A percentile compares a stretch with the other conserved stretches of the same genome.
These are phyloP conservation scores for Fusarium dlaminii DNA, from an alignment of 2,329 filamentous ascomycete genomes.

Conservation along the genomic window DNA sequence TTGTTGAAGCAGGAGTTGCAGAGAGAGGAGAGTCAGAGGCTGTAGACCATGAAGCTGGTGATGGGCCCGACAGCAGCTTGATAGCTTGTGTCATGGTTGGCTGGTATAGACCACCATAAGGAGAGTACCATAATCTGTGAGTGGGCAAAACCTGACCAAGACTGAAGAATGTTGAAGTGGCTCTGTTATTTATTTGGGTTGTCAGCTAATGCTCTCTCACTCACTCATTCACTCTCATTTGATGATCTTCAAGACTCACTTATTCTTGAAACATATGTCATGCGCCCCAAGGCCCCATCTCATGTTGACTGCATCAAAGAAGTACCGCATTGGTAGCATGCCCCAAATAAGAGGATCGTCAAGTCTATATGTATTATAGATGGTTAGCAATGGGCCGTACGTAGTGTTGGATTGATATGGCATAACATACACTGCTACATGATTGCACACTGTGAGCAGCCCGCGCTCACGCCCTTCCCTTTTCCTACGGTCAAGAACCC, in stretches of 20 bases:
- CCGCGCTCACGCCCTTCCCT: constrained; percentile 75
- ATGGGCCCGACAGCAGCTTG: constrained; percentile 74
- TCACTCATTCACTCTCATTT: background rate
- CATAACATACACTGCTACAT: constrained; percentile 54
- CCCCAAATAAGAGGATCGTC: constrained; percentile 98
- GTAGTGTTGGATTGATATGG: background rate
- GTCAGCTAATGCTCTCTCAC: background rate
- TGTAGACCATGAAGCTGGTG: constrained; percentile 34
- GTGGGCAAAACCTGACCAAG: constrained; percentile 91
- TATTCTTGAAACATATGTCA: constrained; percentile 93
- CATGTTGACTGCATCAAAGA: constrained; percentile 76
- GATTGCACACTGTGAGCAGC: constrained; percentile 75
- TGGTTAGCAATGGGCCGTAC: constrained; percentile 2
- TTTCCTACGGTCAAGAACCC: constrained; percentile 77
- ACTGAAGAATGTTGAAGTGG: constrained; percentile 81
- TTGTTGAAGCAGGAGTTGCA: background rate
- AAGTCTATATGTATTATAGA: constrained; percentile 65
- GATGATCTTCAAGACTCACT: constrained; percentile 58
- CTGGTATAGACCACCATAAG: constrained; percentile 86
- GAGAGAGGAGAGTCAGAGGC: constrained; percentile 19
- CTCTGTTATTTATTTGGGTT: constrained; percentile 54
- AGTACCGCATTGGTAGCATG: constrained; percentile 78
- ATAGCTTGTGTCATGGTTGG: constrained; percentile 88
- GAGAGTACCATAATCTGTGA: constrained; percentile 81
- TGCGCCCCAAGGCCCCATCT: constrained; percentile 93